Conservation (phyloP, 2,329 filamentous ascomycete species). For the Tetracladium maxilliforme region DNA sequence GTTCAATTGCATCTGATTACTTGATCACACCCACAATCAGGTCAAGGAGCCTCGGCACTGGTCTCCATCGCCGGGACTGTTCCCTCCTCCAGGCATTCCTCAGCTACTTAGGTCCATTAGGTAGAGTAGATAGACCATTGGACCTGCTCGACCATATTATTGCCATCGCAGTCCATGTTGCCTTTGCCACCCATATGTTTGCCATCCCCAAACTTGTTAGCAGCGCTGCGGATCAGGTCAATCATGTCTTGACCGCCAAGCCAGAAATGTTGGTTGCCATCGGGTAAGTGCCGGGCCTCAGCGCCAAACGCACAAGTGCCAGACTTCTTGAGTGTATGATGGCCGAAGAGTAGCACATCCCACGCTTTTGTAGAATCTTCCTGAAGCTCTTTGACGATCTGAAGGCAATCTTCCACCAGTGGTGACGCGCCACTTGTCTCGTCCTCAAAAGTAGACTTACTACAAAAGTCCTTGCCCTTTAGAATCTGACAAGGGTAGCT, state of each 20-base stretch:
- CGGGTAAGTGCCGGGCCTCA: constrained; percentile 7
- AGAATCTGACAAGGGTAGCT: constrained; percentile 18
- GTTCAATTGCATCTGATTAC: no score
- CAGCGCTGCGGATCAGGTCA: constrained; percentile 16
- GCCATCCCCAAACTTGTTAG: constrained; percentile 12
- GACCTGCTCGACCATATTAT: no score
- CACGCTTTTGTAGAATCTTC: constrained; percentile 7
- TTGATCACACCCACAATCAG: no score
- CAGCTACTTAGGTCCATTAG: no score
- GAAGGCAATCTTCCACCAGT: constrained; percentile 15
- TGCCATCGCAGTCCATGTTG: constrained; percentile 14
- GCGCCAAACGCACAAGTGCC: constrained; percentile 18
- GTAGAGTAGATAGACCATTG: no score
- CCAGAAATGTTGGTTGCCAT: constrained; percentile 14
- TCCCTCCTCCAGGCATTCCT: no score
- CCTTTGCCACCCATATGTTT: constrained; percentile 19
- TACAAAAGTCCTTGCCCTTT: constrained; percentile 12
- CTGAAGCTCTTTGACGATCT: constrained; percentile 18
- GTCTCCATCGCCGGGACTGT: no score
- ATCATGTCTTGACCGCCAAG: constrained; percentile 17
- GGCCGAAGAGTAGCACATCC: constrained; percentile 5
- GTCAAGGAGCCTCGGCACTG: no score
- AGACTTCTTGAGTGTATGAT: constrained; percentile 11
- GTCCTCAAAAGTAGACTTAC: constrained; percentile 16
- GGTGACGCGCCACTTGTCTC: constrained; percentile 18